A percentile compares a stretch with the other conserved stretches of the same genome.
Evolutionary conservation across 2,329 filamentous ascomycete genomes (phyloP).

Genomic region (Colletotrichum sp.): DNA sequence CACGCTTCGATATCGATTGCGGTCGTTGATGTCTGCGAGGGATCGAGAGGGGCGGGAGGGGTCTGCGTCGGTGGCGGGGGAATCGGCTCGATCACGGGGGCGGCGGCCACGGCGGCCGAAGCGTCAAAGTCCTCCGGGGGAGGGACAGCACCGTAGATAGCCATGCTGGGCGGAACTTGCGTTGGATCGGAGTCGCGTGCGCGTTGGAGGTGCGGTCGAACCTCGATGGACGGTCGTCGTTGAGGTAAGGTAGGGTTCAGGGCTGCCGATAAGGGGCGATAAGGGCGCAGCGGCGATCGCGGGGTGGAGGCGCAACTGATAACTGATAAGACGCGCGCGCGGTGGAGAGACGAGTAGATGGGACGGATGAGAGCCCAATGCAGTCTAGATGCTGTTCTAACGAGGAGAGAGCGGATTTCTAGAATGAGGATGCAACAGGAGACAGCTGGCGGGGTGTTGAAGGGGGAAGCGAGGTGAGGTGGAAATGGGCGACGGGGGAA

Average conservation of each 20-base stretch:
- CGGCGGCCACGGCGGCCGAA: slow-evolving; percentile 19
- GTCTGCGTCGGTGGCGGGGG: slow-evolving; percentile 21
- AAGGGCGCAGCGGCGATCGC: neutral
- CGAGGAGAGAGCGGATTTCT: rapidly evolving
- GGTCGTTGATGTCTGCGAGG: slow-evolving; percentile 27
- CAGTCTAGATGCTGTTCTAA: neutral
- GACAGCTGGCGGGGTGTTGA: neutral
- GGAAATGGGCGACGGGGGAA: neutral
- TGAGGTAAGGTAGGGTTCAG: slow-evolving; percentile 11
- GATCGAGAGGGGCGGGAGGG: slow-evolving; percentile 19
- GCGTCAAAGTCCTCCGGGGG: slow-evolving; percentile 42
- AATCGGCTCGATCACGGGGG: slow-evolving; percentile 21
- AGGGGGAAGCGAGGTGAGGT: neutral
- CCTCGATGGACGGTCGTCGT: neutral
- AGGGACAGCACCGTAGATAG: slow-evolving; percentile 58
- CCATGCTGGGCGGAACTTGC: slow-evolving; percentile 38
- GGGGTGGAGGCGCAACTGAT: slow-evolving; percentile 1
- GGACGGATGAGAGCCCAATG: neutral
- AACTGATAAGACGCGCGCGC: neutral
- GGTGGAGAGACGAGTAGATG: neutral
- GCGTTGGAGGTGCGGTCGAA: neutral
- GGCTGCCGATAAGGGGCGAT: slow-evolving; percentile 14
- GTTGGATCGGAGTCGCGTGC: neutral
- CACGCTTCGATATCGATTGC: slow-evolving; percentile 69
- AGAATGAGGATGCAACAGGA: rapidly evolving